Evolutionary conservation across 371 early-diverging fungal genomes (phyloP), one percentile per base, ranked within the genome.

Genomic region (Mortierella sp.): DNA sequence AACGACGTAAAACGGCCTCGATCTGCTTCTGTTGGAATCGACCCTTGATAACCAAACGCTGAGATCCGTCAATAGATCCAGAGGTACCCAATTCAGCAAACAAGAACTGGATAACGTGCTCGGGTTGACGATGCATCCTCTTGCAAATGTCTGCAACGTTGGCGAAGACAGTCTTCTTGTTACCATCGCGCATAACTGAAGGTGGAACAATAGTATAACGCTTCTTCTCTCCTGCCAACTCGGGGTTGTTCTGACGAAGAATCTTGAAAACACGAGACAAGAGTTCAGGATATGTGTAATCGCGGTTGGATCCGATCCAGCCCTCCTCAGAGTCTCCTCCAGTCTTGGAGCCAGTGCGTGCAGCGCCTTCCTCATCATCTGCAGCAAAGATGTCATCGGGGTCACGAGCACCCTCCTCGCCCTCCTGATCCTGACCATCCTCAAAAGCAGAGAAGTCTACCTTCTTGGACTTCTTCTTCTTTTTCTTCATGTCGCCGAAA

Each of bases 11-110:
- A 59, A 99, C 96, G 70, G 95, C 97, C 87, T 99, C 99, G 61
- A 99, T 97, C 86, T 99, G 99, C 89, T 97, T 97, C 86, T 97
- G 99, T 86, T 97, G 96, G 95, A 98, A 99, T 68, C 95, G 92
- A 66, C 99, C 99, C 92, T 97, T 97, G 87, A 99, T 97, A 55
- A 99, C 89, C 67, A 99, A 86, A 47, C 97, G 93, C 80, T 96
- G 95, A 59, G 90, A 90, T 70, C 97, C 96, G 84, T 99, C 99
- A 62, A 99, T 91, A 28, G 99, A 98, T 50, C 99, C 99, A 47
- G 92, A 95, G 16, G 99, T 98, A 87, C 99, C 98, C 93, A 99
- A 91, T 91, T 99, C 99, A 55, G 98, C 94, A 86, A 96, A 98
- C 83, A 99, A 90, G 89, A 94, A 99, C 86, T 97, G 97, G 83